These are phyloP conservation scores for Leccinum rimulosum DNA, from an alignment of 768 basidiomycete species.

Conservation along the genomic window DNA sequence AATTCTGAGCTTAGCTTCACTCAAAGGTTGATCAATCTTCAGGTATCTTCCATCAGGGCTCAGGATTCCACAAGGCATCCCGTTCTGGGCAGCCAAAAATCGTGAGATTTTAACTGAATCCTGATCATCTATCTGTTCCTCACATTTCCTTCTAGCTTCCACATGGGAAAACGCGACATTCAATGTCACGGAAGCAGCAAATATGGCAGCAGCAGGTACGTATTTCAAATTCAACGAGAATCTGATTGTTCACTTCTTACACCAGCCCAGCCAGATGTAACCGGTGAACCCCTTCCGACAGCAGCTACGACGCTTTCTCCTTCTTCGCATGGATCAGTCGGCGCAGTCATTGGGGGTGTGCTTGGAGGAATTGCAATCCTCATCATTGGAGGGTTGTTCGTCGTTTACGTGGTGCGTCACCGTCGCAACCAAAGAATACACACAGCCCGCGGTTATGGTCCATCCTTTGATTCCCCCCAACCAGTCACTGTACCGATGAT, in stretches of 20 bases:
- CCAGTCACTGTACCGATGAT: background rate
- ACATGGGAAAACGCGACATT: constrained; percentile 20
- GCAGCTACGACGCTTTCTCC: constrained; percentile 7
- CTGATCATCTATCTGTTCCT: background rate
- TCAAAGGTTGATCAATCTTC: background rate
- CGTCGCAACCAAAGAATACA: constrained; percentile 6
- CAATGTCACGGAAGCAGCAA: constrained; percentile 8
- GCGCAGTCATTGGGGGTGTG: constrained; percentile 24
- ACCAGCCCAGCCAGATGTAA: constrained; percentile 12
- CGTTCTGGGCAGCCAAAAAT: constrained; percentile 23
- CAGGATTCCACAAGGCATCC: constrained; percentile 16
- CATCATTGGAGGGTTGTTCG: constrained; percentile 13
- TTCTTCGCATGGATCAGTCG: constrained; percentile 8
- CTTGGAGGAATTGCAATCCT: constrained; percentile 17
- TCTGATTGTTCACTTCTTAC: background rate
- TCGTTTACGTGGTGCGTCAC: constrained; percentile 10
- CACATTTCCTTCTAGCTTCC: constrained; percentile 13
- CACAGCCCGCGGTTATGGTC: background rate
- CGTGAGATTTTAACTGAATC: constrained; percentile 12
- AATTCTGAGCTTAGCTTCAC: background rate
- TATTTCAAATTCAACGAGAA: background rate
- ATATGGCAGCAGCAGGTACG: constrained; percentile 10
- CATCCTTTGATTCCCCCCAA: constrained; percentile 1
- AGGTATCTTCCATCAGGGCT: constrained; percentile 25
- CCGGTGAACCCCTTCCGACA: constrained; percentile 13